Evolutionary conservation across 805 yeast genomes (phyloP).

Genomic region (Ascoidea asiatica): DNA sequence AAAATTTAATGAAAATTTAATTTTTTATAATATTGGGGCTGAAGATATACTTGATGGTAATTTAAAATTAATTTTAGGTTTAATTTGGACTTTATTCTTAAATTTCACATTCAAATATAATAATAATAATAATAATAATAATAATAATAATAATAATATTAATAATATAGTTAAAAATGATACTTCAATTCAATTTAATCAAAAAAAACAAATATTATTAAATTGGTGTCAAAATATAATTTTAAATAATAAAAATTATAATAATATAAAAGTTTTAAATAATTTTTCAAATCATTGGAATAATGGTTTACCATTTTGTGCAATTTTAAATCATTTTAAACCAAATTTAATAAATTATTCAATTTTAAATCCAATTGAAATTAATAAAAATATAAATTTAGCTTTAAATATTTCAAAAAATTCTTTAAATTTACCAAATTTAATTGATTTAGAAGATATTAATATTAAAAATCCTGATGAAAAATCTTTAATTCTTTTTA

Average conservation of each 20-base stretch:
- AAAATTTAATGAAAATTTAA: constrained; percentile 22
- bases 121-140: constrained; percentile 5
- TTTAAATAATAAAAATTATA: constrained; percentile 6
- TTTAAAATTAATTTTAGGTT: constrained; percentile 30
- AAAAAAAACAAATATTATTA: constrained; percentile 16
- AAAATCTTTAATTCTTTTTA: constrained; percentile 31
- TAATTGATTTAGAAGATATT: constrained; percentile 32
- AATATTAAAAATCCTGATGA: constrained; percentile 33
- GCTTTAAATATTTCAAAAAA: constrained; percentile 22
- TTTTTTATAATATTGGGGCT: constrained; percentile 29
- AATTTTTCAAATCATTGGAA: constrained; percentile 33
- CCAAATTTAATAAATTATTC: constrained; percentile 15
- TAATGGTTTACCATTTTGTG: constrained; percentile 23
- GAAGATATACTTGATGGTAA: constrained; percentile 38
- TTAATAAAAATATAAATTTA: constrained; percentile 14
- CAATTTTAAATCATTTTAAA: constrained; percentile 19
- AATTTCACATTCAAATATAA: constrained; percentile 19
- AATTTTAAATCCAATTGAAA: constrained; percentile 10
- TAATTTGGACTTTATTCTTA: constrained; percentile 34
- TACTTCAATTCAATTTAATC: no score
- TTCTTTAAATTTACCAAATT: constrained; percentile 23
- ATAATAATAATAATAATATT: constrained; percentile 1
- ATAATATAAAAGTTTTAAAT: constrained; percentile 17
- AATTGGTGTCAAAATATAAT: constrained; percentile 28
- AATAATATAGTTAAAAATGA: constrained; percentile 8